phyloP scores from a whole-genome alignment of 148 eudicot species.

The Dysphania ambrosioides region DNA sequence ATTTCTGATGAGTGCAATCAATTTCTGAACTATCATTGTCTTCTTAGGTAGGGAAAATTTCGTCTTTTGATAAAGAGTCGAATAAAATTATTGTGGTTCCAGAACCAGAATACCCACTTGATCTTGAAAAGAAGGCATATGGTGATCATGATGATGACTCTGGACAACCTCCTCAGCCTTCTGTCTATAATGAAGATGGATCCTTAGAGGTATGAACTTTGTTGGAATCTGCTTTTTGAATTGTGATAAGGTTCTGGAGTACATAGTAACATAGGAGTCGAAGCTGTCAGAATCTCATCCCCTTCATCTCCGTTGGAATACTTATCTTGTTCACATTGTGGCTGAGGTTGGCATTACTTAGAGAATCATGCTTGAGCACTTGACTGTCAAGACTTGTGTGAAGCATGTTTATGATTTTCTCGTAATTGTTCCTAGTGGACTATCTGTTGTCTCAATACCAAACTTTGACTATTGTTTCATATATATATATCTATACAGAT shows the following conservation, averaged over 20 bases:
- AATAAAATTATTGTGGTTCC: constrained; percentile 48
- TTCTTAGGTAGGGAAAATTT: constrained; percentile 69
- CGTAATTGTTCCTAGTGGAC: background rate
- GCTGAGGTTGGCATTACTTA: too few relatives aligned
- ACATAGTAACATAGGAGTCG: too few relatives aligned
- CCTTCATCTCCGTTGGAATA: too few relatives aligned
- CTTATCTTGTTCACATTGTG: too few relatives aligned
- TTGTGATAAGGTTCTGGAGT: too few relatives aligned
- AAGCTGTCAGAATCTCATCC: too few relatives aligned
- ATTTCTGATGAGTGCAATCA: background rate
- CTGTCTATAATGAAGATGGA: constrained; percentile 80
- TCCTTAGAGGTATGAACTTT: constrained; percentile 67
- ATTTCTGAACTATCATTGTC: background rate
- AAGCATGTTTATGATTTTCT: background rate
- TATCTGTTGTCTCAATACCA: background rate
- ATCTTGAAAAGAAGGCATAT: constrained; percentile 34
- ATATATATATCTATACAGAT: too few relatives aligned
- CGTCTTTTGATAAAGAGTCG: constrained; percentile 43
- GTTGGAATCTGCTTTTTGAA: background rate
- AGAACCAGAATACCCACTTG: constrained; percentile 69
- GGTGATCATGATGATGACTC: constrained; percentile 36
- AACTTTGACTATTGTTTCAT: background rate
- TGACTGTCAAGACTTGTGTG: background rate
- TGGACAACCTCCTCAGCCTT: constrained; percentile 41
- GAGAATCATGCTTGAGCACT: too few relatives aligned